Evolutionary conservation across 495 filamentous ascomycete species (phyloP).

Genomic region (Trichoderma parareesei): DNA sequence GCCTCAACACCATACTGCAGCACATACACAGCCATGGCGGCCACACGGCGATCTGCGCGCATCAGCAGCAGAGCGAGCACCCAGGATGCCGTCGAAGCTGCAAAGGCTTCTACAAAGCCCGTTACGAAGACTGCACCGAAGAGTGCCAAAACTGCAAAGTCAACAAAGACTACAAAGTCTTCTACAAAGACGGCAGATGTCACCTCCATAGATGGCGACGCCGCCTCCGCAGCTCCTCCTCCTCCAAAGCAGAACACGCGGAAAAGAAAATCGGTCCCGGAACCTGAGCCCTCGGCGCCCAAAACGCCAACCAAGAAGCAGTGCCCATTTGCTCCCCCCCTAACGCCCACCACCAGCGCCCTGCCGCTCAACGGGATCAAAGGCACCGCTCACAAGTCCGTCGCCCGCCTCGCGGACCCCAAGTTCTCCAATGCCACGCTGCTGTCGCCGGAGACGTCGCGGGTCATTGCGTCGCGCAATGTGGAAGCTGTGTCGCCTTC

Average conservation of each 20-base stretch:
- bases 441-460: slow-evolving; percentile 68
- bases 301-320: slow-evolving; percentile 29
- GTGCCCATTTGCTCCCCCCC: slow-evolving; percentile 20
- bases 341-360: slow-evolving; percentile 33
- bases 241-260: slow-evolving; percentile 16
- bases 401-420: slow-evolving; percentile 41
- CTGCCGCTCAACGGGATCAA: slow-evolving; percentile 23
- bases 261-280: slow-evolving; percentile 22
- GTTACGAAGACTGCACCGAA: not conserved
- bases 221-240: slow-evolving; percentile 17
- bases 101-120: not conserved
- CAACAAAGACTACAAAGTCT: not conserved
- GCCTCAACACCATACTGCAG: not conserved
- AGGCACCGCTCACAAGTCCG: slow-evolving; percentile 17
- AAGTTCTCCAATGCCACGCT: slow-evolving; percentile 63
- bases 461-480: slow-evolving; percentile 48
- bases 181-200: not conserved
- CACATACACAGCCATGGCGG: slow-evolving; percentile 5
- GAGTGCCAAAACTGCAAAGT: no score
- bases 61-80: slow-evolving; percentile 1
- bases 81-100: not conserved
- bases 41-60: slow-evolving; percentile 1
- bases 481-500: slow-evolving; percentile 49
- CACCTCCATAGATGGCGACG: not conserved
- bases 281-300: slow-evolving; percentile 16